Evolutionary conservation across 139 green algal species (phyloP).

Genomic region (Asterochloris erici): DNA sequence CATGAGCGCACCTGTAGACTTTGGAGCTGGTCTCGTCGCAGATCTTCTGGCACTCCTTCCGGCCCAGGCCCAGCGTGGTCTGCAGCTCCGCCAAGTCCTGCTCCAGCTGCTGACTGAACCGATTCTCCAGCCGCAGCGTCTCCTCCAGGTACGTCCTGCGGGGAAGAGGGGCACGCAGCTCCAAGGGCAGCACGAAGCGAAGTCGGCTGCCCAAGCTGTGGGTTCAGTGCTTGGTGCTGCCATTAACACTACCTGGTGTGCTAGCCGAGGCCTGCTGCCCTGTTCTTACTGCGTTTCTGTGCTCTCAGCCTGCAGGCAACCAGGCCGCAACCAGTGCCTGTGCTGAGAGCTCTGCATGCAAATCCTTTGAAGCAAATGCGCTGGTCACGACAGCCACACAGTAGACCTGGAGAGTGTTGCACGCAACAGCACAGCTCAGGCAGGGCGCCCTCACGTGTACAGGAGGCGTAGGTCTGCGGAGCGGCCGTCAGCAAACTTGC

Average conservation of each 20-base stretch:
- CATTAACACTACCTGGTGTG: no score
- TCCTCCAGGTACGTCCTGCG: conserved; percentile 65
- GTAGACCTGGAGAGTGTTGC: no score
- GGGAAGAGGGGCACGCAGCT: not conserved
- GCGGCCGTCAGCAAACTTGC: conserved; percentile 8
- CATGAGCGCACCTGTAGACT: conserved; percentile 50
- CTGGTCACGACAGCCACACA: no score
- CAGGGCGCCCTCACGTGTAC: conserved; percentile 32
- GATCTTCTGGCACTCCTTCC: conserved; percentile 68
- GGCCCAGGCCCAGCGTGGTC: conserved; percentile 69
- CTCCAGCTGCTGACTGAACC: conserved; percentile 56
- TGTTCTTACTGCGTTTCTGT: no score
- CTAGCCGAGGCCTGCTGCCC: no score
- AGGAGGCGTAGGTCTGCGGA: conserved; percentile 41
- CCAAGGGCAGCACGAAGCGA: not conserved
- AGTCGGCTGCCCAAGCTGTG: no score
- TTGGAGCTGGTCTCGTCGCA: conserved; percentile 54
- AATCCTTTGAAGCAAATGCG: no score
- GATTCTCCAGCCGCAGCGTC: conserved; percentile 30
- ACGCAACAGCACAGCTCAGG: conserved; percentile 19
- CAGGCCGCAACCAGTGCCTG: no score
- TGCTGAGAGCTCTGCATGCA: no score
- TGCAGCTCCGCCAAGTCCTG: conserved; percentile 59
- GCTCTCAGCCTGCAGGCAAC: no score
- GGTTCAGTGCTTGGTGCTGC: no score